Evolutionary conservation across 2,329 filamentous ascomycete genomes (phyloP).

Genomic region (Ascochyta viciae-villosae): DNA sequence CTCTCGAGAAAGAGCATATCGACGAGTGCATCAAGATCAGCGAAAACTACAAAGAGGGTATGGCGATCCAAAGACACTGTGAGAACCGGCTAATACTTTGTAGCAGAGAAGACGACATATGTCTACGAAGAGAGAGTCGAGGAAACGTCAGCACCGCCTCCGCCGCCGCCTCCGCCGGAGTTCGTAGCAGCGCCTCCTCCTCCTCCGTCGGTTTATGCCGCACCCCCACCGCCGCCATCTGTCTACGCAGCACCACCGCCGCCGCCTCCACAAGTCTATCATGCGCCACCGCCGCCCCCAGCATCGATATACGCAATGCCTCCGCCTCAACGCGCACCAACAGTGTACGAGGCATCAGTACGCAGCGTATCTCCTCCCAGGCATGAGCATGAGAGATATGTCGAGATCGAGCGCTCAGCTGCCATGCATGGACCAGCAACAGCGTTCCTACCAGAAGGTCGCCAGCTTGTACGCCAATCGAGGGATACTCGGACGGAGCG

Average conservation of each 20-base stretch:
- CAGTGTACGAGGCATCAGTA: constrained; percentile 44
- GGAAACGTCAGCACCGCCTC: constrained; percentile 27
- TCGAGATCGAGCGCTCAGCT: constrained; percentile 56
- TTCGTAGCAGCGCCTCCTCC: constrained; percentile 26
- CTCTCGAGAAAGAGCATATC: constrained; percentile 88
- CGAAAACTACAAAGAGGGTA: constrained; percentile 70
- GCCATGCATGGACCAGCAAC: constrained; percentile 56
- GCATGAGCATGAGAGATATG: constrained; percentile 44
- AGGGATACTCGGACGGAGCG: constrained; percentile 55
- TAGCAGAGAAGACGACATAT: constrained; percentile 46
- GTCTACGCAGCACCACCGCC: constrained; percentile 24
- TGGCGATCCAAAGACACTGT: constrained; percentile 16
- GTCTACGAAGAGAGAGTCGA: constrained; percentile 42
- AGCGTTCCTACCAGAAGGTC: constrained; percentile 57
- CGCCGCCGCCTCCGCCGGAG: constrained; percentile 32
- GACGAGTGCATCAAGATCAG: constrained; percentile 86
- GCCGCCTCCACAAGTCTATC: constrained; percentile 13
- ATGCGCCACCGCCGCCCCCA: constrained; percentile 30
- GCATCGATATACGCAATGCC: constrained; percentile 24
- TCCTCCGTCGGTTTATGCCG: constrained; percentile 21
- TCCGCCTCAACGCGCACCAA: constrained; percentile 29
- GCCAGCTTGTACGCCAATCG: constrained; percentile 26
- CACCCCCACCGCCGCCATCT: constrained; percentile 19
- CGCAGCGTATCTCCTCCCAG: constrained; percentile 43
- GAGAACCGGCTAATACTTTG: not conserved